Percentiles rank a stretch among this genome's conserved stretches.
Conservation (phyloP, 306 rosid genomes). For the Canavalia gladiata region DNA sequence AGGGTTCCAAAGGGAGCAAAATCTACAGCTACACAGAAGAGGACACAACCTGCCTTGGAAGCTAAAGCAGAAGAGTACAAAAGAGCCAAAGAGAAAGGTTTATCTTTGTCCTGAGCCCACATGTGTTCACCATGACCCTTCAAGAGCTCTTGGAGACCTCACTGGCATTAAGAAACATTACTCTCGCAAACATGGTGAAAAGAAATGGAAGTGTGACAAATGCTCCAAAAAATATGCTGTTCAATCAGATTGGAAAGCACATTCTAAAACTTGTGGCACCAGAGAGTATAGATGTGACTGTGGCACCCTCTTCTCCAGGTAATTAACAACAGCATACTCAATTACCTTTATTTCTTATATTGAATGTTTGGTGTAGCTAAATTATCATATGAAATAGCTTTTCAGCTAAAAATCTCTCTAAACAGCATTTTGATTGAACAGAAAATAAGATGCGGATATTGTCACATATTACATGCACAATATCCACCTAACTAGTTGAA, state of each 20-base stretch:
- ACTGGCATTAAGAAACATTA: constrained; percentile 92
- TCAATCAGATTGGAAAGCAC: constrained; percentile 97
- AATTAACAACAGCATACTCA: not conserved
- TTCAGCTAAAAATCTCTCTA: not conserved
- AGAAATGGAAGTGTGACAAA: constrained; percentile 96
- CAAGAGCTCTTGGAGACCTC: constrained; percentile 92
- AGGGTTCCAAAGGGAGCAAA: constrained; percentile 98
- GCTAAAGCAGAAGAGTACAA: constrained; percentile 82
- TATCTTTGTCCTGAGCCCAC: constrained; percentile 90
- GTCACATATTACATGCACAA: not conserved
- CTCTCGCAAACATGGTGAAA: constrained; percentile 91
- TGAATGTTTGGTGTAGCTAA: constrained; percentile 27
- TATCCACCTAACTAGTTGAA: not conserved
- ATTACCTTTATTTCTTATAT: not conserved
- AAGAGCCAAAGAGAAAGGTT: constrained; percentile 86
- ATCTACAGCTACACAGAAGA: constrained; percentile 93
- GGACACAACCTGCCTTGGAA: constrained; percentile 98
- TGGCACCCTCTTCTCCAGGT: constrained; percentile 99
- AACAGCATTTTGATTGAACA: constrained; percentile 15
- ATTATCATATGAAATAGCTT: not conserved
- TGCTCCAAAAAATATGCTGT: constrained; percentile 90
- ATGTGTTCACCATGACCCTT: constrained; percentile 94
- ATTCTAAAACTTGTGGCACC: constrained; percentile 95
- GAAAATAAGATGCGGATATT: not conserved
- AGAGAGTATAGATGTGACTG: constrained; percentile 92